phyloP scores from a whole-genome alignment of 805 yeast species.

The Yamadazyma paraphyllophila region DNA sequence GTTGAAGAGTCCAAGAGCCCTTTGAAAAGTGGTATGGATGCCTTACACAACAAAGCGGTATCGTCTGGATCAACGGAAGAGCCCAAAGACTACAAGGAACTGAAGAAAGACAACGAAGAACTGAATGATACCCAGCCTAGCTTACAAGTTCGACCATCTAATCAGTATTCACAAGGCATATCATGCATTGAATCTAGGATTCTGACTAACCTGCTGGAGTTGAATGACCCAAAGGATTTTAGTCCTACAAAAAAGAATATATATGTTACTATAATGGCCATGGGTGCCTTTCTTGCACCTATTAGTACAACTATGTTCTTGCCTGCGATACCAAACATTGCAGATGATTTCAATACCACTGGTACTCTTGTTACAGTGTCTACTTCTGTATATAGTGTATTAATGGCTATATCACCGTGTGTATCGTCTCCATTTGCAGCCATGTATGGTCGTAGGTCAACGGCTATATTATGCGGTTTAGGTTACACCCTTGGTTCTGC shows the following conservation, averaged over 20 bases:
- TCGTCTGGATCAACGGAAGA: no score
- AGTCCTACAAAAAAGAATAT: neutral
- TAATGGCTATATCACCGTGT: slow-evolving; percentile 53
- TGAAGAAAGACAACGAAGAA: no score
- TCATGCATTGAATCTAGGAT: neutral
- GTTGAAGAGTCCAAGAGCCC: no score
- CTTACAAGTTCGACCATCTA: no score
- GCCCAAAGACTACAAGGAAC: no score
- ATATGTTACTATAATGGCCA: neutral
- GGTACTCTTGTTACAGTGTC: slow-evolving; percentile 44
- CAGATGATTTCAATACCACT: slow-evolving; percentile 45
- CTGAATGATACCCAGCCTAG: no score
- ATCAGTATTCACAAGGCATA: neutral
- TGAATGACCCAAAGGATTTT: neutral
- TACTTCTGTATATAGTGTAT: slow-evolving; percentile 45
- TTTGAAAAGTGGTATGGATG: no score
- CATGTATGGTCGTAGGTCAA: slow-evolving; percentile 46
- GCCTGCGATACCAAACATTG: slow-evolving; percentile 50
- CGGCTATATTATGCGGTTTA: slow-evolving; percentile 38
- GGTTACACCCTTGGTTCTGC: slow-evolving; percentile 19
- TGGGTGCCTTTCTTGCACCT: slow-evolving; percentile 41
- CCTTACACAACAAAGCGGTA: no score
- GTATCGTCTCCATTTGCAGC: slow-evolving; percentile 46
- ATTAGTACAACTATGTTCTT: slow-evolving; percentile 40
- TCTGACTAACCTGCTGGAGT: neutral